A percentile compares a stretch with the other conserved stretches of the same genome.
Evolutionary conservation across 1,139 yeast genomes (phyloP).

Genomic region (Nadsonia starkeyi-henricii): DNA sequence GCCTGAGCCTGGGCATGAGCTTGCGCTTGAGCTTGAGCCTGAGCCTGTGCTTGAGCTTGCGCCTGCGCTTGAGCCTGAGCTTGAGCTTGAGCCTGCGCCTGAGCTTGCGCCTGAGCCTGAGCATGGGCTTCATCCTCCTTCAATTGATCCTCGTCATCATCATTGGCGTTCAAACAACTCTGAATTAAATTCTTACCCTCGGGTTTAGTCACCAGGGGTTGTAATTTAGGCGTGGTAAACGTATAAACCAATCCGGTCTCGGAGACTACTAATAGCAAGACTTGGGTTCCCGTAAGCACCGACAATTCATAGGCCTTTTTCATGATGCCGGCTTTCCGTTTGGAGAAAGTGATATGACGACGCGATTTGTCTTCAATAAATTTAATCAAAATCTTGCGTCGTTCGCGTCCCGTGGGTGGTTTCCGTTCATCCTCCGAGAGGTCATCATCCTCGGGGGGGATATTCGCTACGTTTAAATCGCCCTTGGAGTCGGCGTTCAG

Average conservation of each 20-base stretch:
- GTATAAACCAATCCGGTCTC: conserved; percentile 97
- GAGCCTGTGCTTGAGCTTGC: neutral
- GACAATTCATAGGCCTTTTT: conserved; percentile 92
- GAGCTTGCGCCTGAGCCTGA: too few relatives aligned
- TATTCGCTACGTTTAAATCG: conserved; percentile 14
- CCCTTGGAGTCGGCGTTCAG: conserved; percentile 4
- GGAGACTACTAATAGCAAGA: conserved; percentile 78
- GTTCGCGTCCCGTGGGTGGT: conserved; percentile 44
- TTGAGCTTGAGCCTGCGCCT: neutral
- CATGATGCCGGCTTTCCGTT: conserved; percentile 98
- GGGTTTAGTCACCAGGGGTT: conserved; percentile 90
- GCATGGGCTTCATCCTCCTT: neutral
- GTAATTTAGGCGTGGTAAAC: conserved; percentile 96
- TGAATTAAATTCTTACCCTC: conserved; percentile 95
- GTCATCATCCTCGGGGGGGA: conserved; percentile 28
- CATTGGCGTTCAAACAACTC: conserved; percentile 94
- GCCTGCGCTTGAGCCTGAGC: neutral
- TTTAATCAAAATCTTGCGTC: conserved; percentile 93
- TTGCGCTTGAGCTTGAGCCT: neutral
- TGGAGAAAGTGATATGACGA: conserved; percentile 93
- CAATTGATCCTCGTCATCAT: conserved; percentile 17
- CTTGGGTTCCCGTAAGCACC: conserved; percentile 92
- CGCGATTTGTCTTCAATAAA: conserved; percentile 94
- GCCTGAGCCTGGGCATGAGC: neutral
- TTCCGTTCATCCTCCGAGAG: conserved; percentile 66